Base-by-base conservation (phyloP, 345 rosid species). In the Laguncularia racemosa region DNA sequence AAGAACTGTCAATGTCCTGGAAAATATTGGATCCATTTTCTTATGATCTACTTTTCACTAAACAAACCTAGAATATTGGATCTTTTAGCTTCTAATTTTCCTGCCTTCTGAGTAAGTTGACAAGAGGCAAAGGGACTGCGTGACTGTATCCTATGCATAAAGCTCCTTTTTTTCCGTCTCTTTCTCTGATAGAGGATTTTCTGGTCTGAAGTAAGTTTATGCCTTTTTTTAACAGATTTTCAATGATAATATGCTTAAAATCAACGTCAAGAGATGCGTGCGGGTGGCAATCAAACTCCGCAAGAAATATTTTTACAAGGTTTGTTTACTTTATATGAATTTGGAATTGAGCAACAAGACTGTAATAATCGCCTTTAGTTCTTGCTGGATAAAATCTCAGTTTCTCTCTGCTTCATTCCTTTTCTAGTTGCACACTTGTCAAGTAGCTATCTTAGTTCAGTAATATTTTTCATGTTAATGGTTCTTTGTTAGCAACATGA, bases 261-360 rank as follows among this genome's bases (percentile, higher is more conserved):
- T 91, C 62, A 81, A 75, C 44, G 83, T 85, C 49, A 88, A 63
- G 69, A 81, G 89, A 61, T 91, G 96, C 46, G 47, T 88, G 57
- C 70, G 76, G 49, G 59, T 82, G 57, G 96, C 97, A 17, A 85
- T 88, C 69, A 88, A 82, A 75, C 84, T 85, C 55, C 86, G 95
- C 59, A 88, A 85, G 76, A 91, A 85, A 73, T 91, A 84, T 64
- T 75, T 82, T 61, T 77, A 76, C 76, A 88, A 88, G 95, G 97
- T 88, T 64, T 44, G 80, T 44, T 55, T 52, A 48, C 26, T 2
- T 40, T n/a, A 8, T 21, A 33, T 44, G 46, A 16, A 44, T 43
- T 40, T 59, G 18, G 40, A 33, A 33, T 6, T 9, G 40, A 33
- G 9, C 11, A 0, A 33, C 11, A 33, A 33, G 40, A 33, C 9